Conservation (phyloP, 179 eudicot species). For the Monotropa hypopitys region DNA sequence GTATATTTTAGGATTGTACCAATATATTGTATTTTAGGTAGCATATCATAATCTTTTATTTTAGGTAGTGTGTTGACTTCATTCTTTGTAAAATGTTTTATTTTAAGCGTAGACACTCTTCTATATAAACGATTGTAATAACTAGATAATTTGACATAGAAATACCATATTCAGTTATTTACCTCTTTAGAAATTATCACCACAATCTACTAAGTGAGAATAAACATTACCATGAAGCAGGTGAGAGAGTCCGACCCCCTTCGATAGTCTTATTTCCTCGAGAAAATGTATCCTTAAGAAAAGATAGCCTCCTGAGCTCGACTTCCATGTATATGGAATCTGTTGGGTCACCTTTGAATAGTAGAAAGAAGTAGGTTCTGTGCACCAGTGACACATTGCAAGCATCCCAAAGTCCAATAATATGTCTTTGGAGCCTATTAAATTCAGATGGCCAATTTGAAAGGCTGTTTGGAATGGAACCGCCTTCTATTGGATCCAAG, state of each 20-base stretch:
- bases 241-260: slow-evolving; percentile 52
- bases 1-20: too few species aligned
- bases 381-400: slow-evolving; percentile 74
- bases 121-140: too few species aligned
- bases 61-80: too few species aligned
- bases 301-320: slow-evolving; percentile 68
- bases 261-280: slow-evolving; percentile 41
- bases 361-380: slow-evolving; percentile 74
- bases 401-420: slow-evolving; percentile 63
- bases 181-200: too few species aligned
- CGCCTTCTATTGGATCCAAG: slow-evolving; percentile 56
- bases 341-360: slow-evolving; percentile 58
- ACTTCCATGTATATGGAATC: slow-evolving; percentile 90
- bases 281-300: slow-evolving; percentile 55
- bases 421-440: slow-evolving; percentile 53
- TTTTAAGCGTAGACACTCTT: too few species aligned
- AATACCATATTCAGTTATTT: too few species aligned
- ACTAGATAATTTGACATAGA: too few species aligned
- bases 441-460: slow-evolving; percentile 50
- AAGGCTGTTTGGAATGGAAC: slow-evolving; percentile 20
- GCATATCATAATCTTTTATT: too few species aligned
- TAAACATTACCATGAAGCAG: slow-evolving; percentile 50
- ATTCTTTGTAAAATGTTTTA: too few species aligned
- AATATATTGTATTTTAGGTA: too few species aligned
- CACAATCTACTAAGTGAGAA: not conserved